A percentile compares a stretch with the other conserved stretches of the same genome.
Conservation (phyloP, 306 rosid genomes). For the Gynostemma pentaphyllum region DNA sequence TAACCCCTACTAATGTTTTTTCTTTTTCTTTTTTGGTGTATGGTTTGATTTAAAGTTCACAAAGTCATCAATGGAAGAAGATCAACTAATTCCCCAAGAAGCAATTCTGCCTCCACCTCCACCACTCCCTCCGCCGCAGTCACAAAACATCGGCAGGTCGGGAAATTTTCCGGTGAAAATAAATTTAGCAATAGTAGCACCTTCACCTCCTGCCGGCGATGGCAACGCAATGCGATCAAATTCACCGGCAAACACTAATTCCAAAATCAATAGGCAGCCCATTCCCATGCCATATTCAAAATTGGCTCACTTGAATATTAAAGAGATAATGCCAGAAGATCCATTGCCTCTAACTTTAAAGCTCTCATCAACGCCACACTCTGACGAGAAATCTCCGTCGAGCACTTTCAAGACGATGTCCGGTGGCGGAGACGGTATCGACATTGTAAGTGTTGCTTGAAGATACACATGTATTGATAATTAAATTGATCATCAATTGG, state of each 20-base stretch:
- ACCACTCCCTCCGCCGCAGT: constrained; percentile 17
- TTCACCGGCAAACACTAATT: neutral
- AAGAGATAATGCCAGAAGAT: constrained; percentile 19
- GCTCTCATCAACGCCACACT: constrained; percentile 18
- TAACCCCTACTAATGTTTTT: neutral
- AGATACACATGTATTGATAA: neutral
- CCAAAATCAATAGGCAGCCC: constrained; percentile 50
- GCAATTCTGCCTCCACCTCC: constrained; percentile 12
- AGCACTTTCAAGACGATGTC: constrained; percentile 44
- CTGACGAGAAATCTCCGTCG: constrained; percentile 33
- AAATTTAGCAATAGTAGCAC: neutral
- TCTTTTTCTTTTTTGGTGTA: neutral
- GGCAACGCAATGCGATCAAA: neutral
- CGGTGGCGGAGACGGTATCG: constrained; percentile 37
- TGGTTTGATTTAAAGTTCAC: constrained; percentile 20
- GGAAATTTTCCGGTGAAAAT: constrained; percentile 22
- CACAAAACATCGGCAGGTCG: constrained; percentile 10
- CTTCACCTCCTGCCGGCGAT: neutral
- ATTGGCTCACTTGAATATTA: constrained; percentile 52
- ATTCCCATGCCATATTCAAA: constrained; percentile 54
- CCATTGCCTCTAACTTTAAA: constrained; percentile 45
- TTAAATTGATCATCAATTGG: neutral
- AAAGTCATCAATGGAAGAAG: constrained; percentile 51
- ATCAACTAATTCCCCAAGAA: constrained; percentile 24
- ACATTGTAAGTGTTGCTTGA: constrained; percentile 74